Base-by-base conservation (phyloP, 2,329 filamentous ascomycete species). In the Xylariaceae sp. region DNA sequence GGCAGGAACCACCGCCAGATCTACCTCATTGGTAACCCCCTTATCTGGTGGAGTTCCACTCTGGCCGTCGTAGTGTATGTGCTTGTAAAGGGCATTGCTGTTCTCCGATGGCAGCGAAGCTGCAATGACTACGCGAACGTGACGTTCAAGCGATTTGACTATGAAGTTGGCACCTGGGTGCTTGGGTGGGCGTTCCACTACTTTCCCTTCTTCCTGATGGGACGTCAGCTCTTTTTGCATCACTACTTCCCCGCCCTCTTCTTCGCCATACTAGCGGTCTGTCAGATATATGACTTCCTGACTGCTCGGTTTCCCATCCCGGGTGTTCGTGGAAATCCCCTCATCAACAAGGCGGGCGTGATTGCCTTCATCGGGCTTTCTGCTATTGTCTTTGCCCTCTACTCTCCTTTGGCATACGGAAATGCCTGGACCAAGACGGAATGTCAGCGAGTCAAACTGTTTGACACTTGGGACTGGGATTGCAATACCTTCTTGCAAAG, bases 131-230 rank as follows among this genome's bases (percentile, higher is more conserved):
- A 98, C 64, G 68, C 74, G 44, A 81, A 84, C 60, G 63, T 79
- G 34, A 84, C 76, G 27, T 94, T 97, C 74, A 95, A 95, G 70
- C 87, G 92, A 40, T 98, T 97, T 62, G 92, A 97, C 65, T 97
- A 96, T 59, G 92, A 98, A 65, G 79, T 97, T 43, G 92, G 92
- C 46, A 87, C 81, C 37, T 88, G 81, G 13, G 84, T 96, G 21
- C 76, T 98, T 7, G 92, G 85, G 51, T 98, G 92, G 92, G 88
- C 86, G 33, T 83, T 98, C 64, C 92, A 98, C 67, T 98, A 96
- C 71, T 97, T 98, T 73, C 92, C 92, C 9, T 98, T 98, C 71
- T 98, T 81, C 70, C 76, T 98, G 41, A 97, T 98, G 92, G 81
- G 92, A 60, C 88, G 92, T 54, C 92, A 98, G 67, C 81, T 98